Evolutionary conservation across 1,284 basidiomycete species (phyloP), one percentile per base, ranked within the genome.

Genomic region (Calocybe gambosa): DNA sequence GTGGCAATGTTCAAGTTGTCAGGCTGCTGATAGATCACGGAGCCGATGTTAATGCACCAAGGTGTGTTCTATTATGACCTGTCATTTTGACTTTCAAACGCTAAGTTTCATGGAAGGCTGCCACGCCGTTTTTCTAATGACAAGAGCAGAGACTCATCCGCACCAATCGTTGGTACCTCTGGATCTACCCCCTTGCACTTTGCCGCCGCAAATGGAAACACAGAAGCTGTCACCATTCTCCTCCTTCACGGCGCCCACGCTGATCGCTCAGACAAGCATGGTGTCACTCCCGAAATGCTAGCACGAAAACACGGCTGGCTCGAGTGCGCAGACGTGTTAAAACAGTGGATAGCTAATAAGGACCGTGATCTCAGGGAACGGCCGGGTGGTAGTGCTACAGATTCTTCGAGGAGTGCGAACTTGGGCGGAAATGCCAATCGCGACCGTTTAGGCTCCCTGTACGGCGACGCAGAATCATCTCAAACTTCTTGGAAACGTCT

Each of bases 171-270:
- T 26, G 90, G 89, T 36, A 82, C 85, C 2, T 78, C 80, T 12
- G 91, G 91, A 15, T 90, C 90, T 1, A 94, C 92, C 0, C 89
- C 93, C 0, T 78, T 96, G n/a, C 93, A 96, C 61, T 96, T 95
- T 62, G 93, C 93, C 5, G 85, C 91, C 21, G 91, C 93, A 18
- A 93, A 94, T 54, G 92, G 92, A 3, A 89, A 96, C 64, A 78
- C 78, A 25, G 65, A 73, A 15, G 79, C 91, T 55, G 78, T 91
- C 35, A 76, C 74, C 50, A 79, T 86, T 23, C 79, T 96, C 35
- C 79, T 96, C 23, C 75, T 82, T 8, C 81, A 81, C 54, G 91
- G 91, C 29, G 93, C 93, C 3, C 75, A 80, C 48, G 79, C 89
- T 18, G 74, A 84, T 61, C 79, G 81, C 46, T 64, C 81, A 15